Evolutionary conservation across 2,329 filamentous ascomycete genomes (phyloP), one percentile per base, ranked within the genome.

Genomic region (Blastomyces silverae): DNA sequence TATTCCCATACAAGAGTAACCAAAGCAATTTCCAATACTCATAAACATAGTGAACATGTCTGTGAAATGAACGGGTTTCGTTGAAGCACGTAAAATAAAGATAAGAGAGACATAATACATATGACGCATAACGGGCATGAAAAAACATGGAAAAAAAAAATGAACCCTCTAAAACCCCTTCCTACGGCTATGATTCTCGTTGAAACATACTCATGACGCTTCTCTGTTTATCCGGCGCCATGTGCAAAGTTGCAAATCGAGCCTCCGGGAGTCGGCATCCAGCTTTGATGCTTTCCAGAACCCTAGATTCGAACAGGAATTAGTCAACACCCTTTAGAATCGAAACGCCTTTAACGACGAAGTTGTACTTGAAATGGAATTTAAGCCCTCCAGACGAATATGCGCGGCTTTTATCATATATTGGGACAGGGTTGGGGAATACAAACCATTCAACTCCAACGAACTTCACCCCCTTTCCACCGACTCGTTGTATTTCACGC

Each of bases 271-370:
- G 80, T 64, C 92, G 82, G 73, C 85, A 90, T 2, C 88, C 89
- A 0, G 84, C 86, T 69, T 88, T 89, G 69, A 96, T 82, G 74
- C 91, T 92, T 73, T 95, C 90, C n/a, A 96, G 77, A 6, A 90
- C 85, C 90, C 89, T 90, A 65, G 17, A 48, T 25, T 22, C 8
- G 25, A 52, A 25, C 55, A n/a, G 48, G 15, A 15, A 6, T 1
- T 20, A 62, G n/a, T 62, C 68, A 69, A 71, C 61, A 74, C 67
- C 42, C 39, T 63, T 20, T 17, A 44, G 11, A 37, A 52, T 55
- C 7, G 25, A 44, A 64, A 56, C 61, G 34, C 25, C 20, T 28
- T 25, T 25, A 15, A 28, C 22, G 22, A 52, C 0, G n/a, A 52
- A 28, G 22, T 52, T 52, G 22, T 15, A 46, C 22, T 37, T 53